Evolutionary conservation across 1,139 yeast species (phyloP).

Genomic region (Schwanniomyces etchellsii): DNA sequence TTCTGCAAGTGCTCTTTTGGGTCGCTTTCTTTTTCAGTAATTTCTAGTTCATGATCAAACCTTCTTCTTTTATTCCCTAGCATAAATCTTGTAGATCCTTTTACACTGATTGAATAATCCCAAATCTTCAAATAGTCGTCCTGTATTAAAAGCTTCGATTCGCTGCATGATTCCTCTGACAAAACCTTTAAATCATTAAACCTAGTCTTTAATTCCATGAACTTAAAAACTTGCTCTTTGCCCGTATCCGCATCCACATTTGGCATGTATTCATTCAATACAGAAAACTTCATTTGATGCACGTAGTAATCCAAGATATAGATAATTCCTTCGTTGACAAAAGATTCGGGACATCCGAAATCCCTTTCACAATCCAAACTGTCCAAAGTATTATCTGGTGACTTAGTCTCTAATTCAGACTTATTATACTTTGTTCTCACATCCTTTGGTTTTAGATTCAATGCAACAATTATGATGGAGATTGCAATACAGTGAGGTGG

Average conservation of each 20-base stretch:
- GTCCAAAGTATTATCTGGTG: constrained; percentile 21
- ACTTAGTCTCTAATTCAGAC: constrained; percentile 6
- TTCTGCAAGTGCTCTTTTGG: not conserved
- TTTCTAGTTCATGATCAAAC: constrained; percentile 24
- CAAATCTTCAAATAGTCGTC: constrained; percentile 48
- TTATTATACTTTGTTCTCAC: constrained; percentile 18
- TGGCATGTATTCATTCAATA: constrained; percentile 26
- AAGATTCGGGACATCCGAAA: constrained; percentile 43
- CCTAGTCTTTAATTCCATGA: constrained; percentile 41
- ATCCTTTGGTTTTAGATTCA: constrained; percentile 37
- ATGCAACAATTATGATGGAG: constrained; percentile 46
- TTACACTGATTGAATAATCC: constrained; percentile 39
- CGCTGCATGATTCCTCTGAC: constrained; percentile 33
- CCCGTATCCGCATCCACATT: constrained; percentile 28
- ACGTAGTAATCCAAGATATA: constrained; percentile 60
- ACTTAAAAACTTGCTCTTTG: constrained; percentile 42
- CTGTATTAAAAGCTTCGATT: constrained; percentile 30
- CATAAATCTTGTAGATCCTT: constrained; percentile 53
- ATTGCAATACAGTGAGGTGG: constrained; percentile 83
- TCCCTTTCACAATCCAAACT: constrained; percentile 32
- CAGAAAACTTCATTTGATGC: constrained; percentile 38
- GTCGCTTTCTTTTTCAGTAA: constrained; percentile 2
- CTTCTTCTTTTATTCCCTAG: constrained; percentile 44
- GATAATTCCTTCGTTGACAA: constrained; percentile 56
- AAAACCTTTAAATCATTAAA: constrained; percentile 38